phyloP scores from a whole-genome alignment of 108 stramenopile species.

The Nitzschia sp. region DNA sequence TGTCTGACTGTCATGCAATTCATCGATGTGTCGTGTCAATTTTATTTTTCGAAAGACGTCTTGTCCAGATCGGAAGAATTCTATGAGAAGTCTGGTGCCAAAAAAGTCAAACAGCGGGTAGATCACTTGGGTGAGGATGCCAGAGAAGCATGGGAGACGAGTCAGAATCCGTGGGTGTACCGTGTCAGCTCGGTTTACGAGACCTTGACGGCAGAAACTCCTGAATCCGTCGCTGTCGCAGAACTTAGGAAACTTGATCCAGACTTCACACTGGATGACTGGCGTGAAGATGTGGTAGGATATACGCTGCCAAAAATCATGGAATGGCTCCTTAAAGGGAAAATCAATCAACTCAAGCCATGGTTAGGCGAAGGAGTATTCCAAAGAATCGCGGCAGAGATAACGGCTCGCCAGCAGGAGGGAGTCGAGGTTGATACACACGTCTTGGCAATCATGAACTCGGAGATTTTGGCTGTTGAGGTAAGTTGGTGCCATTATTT shows the following conservation, averaged over 20 bases:
- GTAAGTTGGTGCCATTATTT: slow-evolving; percentile 37
- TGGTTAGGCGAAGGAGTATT: slow-evolving; percentile 91
- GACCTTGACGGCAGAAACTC: slow-evolving; percentile 94
- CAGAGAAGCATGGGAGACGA: slow-evolving; percentile 96
- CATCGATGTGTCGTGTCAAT: background rate
- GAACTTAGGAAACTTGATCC: slow-evolving; percentile 95
- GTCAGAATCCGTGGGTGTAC: slow-evolving; percentile 98
- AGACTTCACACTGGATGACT: slow-evolving; percentile 90
- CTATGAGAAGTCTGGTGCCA: slow-evolving; percentile 81
- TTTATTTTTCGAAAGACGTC: slow-evolving; percentile 40
- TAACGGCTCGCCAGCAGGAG: slow-evolving; percentile 84
- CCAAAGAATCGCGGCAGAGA: slow-evolving; percentile 86
- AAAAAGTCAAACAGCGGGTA: slow-evolving; percentile 64
- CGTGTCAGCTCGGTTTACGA: slow-evolving; percentile 94
- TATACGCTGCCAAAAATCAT: slow-evolving; percentile 89
- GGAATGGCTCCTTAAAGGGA: slow-evolving; percentile 87
- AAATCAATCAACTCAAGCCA: slow-evolving; percentile 82
- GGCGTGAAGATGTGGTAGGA: slow-evolving; percentile 87
- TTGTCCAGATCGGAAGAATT: slow-evolving; percentile 55
- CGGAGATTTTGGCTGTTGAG: slow-evolving; percentile 89
- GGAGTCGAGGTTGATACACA: slow-evolving; percentile 92
- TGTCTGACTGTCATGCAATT: background rate
- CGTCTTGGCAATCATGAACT: slow-evolving; percentile 94
- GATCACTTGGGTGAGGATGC: slow-evolving; percentile 86
- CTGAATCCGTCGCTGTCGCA: slow-evolving; percentile 87